Evolutionary conservation across 441 rosid genomes (phyloP).

Genomic region (Gossypium schwendimanii): DNA sequence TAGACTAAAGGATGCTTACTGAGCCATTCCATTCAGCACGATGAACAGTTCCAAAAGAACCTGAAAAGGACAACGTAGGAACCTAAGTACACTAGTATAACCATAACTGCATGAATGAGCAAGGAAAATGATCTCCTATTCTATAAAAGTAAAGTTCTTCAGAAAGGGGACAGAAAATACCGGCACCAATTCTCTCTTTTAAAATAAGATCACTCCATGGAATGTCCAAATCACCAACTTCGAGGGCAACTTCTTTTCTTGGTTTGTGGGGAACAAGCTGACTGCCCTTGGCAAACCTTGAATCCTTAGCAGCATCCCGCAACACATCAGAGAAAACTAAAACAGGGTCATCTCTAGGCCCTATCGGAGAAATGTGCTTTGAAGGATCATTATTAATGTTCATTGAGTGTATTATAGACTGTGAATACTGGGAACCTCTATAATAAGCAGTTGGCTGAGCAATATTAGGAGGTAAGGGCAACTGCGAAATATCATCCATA

Average conservation of each 20-base stretch:
- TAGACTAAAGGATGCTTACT: conserved; percentile 35
- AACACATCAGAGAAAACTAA: conserved; percentile 27
- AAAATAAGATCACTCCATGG: conserved; percentile 88
- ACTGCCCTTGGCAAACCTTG: conserved; percentile 31
- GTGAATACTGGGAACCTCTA: conserved; percentile 34
- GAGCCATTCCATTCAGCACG: conserved; percentile 99
- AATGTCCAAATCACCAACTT: conserved; percentile 79
- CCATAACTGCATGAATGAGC: conserved; percentile 15
- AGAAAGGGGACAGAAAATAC: conserved; percentile 30
- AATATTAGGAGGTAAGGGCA: conserved; percentile 30
- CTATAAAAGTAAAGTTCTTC: not conserved
- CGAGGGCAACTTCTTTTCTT: conserved; percentile 53
- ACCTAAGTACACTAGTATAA: conserved; percentile 15
- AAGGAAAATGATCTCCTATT: conserved; percentile 2
- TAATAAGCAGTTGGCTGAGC: conserved; percentile 31
- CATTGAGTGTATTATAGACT: conserved; percentile 32
- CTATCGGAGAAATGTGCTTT: conserved; percentile 30
- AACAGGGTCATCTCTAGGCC: conserved; percentile 30
- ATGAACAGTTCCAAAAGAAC: conserved; percentile 98
- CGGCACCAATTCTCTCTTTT: conserved; percentile 96
- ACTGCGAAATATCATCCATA: conserved; percentile 34
- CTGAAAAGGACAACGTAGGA: conserved; percentile 44
- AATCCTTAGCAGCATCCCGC: conserved; percentile 27
- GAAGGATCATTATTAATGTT: conserved; percentile 39
- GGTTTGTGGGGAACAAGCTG: conserved; percentile 36